Conservation (phyloP, 2,329 filamentous ascomycete genomes). For the Corinectria fuckeliana region DNA sequence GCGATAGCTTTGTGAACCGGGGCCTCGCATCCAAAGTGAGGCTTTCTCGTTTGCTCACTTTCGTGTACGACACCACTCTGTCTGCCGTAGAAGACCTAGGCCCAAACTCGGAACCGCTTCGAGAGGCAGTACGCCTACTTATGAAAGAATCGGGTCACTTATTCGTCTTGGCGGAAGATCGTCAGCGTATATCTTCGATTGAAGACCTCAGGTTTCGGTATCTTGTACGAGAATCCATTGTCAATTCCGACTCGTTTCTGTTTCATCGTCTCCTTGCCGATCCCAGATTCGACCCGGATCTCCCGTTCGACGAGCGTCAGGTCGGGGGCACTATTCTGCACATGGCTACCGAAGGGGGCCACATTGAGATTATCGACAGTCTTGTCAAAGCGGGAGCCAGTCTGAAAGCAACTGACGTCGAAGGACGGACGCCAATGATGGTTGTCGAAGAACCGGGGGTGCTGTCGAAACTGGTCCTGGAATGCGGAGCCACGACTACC, state of each 20-base stretch:
- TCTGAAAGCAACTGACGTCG: slow-evolving; percentile 36
- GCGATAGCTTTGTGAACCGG: slow-evolving; percentile 17
- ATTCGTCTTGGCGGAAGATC: slow-evolving; percentile 17
- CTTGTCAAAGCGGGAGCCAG: slow-evolving; percentile 39
- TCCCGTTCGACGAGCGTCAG: slow-evolving; percentile 18
- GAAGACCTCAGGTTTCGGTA: slow-evolving; percentile 28
- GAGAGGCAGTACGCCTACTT: slow-evolving; percentile 17
- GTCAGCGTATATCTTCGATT: slow-evolving; percentile 15
- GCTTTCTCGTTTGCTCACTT: slow-evolving; percentile 32
- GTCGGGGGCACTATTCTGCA: slow-evolving; percentile 41
- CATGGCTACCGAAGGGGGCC: slow-evolving; percentile 36
- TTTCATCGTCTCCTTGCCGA: slow-evolving; percentile 40
- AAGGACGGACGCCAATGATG: slow-evolving; percentile 46
- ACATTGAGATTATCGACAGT: slow-evolving; percentile 36
- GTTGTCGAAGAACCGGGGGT: slow-evolving; percentile 37
- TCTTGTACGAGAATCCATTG: slow-evolving; percentile 34
- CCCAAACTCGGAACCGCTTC: slow-evolving; percentile 17
- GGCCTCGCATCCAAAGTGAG: slow-evolving; percentile 15
- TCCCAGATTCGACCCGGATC: slow-evolving; percentile 41
- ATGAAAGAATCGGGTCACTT: slow-evolving; percentile 24
- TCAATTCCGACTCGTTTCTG: slow-evolving; percentile 33
- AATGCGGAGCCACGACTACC: slow-evolving; percentile 37
- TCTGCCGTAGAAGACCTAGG: not conserved
- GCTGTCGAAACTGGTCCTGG: slow-evolving; percentile 37
- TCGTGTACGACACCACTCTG: slow-evolving; percentile 35